Evolutionary conservation across 441 rosid species (phyloP).

Genomic region (Corymbia citriodora): DNA sequence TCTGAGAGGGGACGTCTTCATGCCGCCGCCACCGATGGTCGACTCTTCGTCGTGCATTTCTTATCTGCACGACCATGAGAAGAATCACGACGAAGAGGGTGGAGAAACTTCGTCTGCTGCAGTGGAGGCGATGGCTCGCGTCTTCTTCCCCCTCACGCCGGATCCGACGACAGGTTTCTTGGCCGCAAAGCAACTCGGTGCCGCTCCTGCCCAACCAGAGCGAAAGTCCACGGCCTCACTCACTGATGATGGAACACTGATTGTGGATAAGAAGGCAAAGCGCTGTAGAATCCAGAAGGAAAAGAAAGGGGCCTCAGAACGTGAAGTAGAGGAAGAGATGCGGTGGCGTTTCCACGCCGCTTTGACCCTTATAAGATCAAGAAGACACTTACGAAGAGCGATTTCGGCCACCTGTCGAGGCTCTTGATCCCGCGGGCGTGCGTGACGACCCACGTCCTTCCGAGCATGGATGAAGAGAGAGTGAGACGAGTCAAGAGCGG

Average conservation of each 20-base stretch:
- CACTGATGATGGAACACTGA: neutral
- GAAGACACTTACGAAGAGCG: neutral
- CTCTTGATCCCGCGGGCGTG: neutral
- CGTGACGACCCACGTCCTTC: neutral
- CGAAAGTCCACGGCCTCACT: neutral
- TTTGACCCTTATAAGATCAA: neutral
- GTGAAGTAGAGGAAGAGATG: neutral
- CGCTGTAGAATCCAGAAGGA: neutral
- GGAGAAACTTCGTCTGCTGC: neutral
- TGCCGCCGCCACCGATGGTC: neutral
- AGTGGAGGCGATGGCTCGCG: neutral
- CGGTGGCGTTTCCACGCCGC: neutral
- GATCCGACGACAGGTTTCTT: neutral
- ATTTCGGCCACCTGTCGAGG: neutral
- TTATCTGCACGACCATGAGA: neutral
- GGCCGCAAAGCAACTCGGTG: neutral
- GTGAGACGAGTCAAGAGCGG: neutral
- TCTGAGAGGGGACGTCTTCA: accelerated
- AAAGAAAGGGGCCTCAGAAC: neutral
- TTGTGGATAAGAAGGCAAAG: neutral
- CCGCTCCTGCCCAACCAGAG: neutral
- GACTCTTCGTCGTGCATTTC: neutral
- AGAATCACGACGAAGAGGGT: neutral
- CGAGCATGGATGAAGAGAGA: neutral
- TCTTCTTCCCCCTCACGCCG: neutral